These are phyloP conservation scores for Coriolopsis trogii DNA, from an alignment of 1,284 basidiomycete species.

Conservation along the genomic window DNA sequence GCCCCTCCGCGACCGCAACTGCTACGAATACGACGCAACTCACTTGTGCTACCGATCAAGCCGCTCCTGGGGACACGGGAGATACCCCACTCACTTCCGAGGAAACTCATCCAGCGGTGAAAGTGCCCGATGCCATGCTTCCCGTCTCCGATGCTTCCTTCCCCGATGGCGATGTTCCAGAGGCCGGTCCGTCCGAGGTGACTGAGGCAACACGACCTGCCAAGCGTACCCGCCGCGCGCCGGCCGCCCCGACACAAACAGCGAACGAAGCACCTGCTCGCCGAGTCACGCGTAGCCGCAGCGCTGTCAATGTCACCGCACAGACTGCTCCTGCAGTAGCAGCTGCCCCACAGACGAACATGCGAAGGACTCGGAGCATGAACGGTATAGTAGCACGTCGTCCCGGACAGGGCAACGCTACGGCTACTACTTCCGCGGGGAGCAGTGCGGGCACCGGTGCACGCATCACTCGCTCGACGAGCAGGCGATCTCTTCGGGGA, in stretches of 20 bases:
- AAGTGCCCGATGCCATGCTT: too few species aligned
- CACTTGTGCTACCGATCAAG: too few species aligned
- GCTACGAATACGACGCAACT: too few species aligned
- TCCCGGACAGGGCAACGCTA: background rate
- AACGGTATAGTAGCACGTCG: background rate
- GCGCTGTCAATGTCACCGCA: background rate
- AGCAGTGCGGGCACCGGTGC: background rate
- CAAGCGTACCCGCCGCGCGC: too few species aligned
- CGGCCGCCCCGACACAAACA: background rate
- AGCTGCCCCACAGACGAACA: background rate
- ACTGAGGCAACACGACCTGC: background rate
- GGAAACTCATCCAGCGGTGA: too few species aligned
- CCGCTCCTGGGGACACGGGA: too few species aligned
- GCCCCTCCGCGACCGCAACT: too few species aligned
- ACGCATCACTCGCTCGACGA: background rate
- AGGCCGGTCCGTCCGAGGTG: too few species aligned
- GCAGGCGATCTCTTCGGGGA: too few species aligned
- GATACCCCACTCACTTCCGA: too few species aligned
- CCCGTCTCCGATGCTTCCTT: too few species aligned
- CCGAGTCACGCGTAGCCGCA: background rate
- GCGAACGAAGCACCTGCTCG: background rate
- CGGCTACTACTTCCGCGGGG: background rate
- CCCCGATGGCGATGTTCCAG: too few species aligned
- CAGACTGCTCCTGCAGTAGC: background rate
- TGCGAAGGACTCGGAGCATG: background rate